A percentile compares a stretch with the other conserved stretches of the same genome.
Evolutionary conservation across 192 early-diverging fungal species (phyloP).

Genomic region (Phycomyces nitens): DNA sequence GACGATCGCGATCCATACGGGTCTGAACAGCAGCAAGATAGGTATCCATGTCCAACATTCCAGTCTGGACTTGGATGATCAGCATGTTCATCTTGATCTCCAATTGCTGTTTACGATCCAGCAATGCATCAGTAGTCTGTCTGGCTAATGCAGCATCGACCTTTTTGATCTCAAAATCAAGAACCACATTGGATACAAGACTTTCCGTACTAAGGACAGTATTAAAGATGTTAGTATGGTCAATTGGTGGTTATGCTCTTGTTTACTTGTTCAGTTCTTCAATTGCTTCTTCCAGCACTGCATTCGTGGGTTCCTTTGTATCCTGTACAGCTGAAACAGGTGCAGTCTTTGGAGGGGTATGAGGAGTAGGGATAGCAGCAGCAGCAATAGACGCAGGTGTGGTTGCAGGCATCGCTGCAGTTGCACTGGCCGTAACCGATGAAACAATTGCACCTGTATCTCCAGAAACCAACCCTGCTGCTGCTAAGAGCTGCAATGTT

Average conservation of each 20-base stretch:
- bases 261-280: conserved; percentile 55
- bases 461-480: conserved; percentile 12
- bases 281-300: conserved; percentile 45
- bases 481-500: conserved; percentile 25
- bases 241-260: neutral
- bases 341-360: neutral
- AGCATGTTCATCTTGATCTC: conserved; percentile 76
- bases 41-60: conserved; percentile 65
- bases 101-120: conserved; percentile 59
- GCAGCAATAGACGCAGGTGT: neutral
- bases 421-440: neutral
- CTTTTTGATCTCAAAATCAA: conserved; percentile 61
- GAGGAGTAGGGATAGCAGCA: neutral
- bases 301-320: conserved; percentile 2
- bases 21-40: conserved; percentile 60
- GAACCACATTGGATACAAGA: conserved; percentile 70
- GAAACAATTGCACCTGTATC: neutral
- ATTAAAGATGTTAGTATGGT: neutral
- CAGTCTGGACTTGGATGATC: conserved; percentile 65
- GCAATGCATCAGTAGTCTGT: conserved; percentile 53
- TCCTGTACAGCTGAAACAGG: neutral
- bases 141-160: conserved; percentile 45
- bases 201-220: conserved; percentile 54
- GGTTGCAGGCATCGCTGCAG: neutral
- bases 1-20: conserved; percentile 56